Evolutionary conservation across 1,284 basidiomycete species (phyloP), one percentile per base, ranked within the genome.

Genomic region (Tilletia walkeri): DNA sequence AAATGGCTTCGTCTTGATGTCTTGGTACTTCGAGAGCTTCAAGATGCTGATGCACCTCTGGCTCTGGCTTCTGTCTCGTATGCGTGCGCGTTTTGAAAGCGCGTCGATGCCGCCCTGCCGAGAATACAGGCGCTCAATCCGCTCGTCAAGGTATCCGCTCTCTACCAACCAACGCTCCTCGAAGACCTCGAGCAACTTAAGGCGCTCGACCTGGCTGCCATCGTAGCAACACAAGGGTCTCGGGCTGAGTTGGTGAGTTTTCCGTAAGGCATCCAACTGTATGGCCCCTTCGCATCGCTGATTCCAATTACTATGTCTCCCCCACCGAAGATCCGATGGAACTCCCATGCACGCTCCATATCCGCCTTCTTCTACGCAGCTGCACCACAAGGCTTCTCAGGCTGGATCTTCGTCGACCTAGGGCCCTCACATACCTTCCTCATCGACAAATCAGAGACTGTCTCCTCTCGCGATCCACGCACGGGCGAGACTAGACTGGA

Each of bases 351-450:
- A 79, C 88, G 94, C 16, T 18, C 54, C 16, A 50, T 61, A 2
- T 61, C 65, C 3, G 48, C 73, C 47, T 74, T 75, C 66, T 92
- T 98, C 84, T 98, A 96, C 80, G 89, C 90, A 20, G 92, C 94
- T 0, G 91, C 91, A 9, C 90, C 91, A 12, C 94, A 93, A 83
- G 95, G 95, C n/a, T 87, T 95, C 72, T 86, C 90, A 65, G 96
- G 95, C 5, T 99, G 92, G 84, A 92, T 95, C 78, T 97, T 98
- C 83, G 92, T 92, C 72, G 95, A 99, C 83, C 87, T 99, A 65
- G 87, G 94, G 70, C 86, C 88, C 56, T 56, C 66, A 1, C 93
- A 95, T 81, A 89, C 93, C 75, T 95, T 91, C 83, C 88, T 96
- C 73, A 89, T 94, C 93, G 85, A 86, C 90, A 85, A 68, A 30